phyloP scores from a whole-genome alignment of 495 filamentous ascomycete species.

The Aspergillus baeticus region DNA sequence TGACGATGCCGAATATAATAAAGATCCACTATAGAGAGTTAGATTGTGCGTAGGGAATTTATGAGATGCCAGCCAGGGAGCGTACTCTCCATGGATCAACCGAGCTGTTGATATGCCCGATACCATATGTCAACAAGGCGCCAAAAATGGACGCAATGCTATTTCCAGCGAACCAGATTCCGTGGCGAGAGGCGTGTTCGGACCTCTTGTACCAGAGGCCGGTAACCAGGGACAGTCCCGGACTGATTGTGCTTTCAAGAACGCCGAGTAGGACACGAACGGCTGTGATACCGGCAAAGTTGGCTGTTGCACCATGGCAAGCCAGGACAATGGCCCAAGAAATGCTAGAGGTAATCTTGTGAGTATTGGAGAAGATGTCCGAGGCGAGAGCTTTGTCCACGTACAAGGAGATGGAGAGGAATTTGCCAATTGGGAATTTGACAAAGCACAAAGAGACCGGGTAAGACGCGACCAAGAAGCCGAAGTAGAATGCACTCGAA shows the following conservation, averaged over 20 bases:
- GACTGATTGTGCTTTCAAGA: slow-evolving; percentile 17
- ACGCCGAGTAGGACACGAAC: slow-evolving; percentile 39
- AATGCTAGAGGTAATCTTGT: background rate
- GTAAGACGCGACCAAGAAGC: slow-evolving; percentile 14
- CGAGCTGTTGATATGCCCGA: slow-evolving; percentile 42
- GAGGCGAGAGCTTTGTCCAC: background rate
- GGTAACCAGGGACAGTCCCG: slow-evolving; percentile 14
- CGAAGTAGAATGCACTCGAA: slow-evolving; percentile 16
- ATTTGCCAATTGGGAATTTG: slow-evolving; percentile 17
- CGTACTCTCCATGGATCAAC: too few species aligned
- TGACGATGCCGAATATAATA: slow-evolving; percentile 13
- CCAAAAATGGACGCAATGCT: slow-evolving; percentile 42
- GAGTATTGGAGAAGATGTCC: too few species aligned
- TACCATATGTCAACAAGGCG: slow-evolving; percentile 51
- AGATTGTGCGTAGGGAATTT: too few species aligned
- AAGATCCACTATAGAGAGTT: slow-evolving; percentile 8
- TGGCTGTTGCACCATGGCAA: slow-evolving; percentile 49
- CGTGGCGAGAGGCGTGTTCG: slow-evolving; percentile 16
- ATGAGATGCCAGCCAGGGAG: too few species aligned
- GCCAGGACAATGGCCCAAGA: slow-evolving; percentile 50
- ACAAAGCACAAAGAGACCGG: slow-evolving; percentile 16
- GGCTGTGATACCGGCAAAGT: slow-evolving; percentile 47
- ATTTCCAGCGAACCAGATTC: slow-evolving; percentile 31
- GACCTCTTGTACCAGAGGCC: slow-evolving; percentile 18
- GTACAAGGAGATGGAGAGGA: slow-evolving; percentile 11